Conservation (phyloP, 306 rosid genomes). For the Lagenaria siceraria region DNA sequence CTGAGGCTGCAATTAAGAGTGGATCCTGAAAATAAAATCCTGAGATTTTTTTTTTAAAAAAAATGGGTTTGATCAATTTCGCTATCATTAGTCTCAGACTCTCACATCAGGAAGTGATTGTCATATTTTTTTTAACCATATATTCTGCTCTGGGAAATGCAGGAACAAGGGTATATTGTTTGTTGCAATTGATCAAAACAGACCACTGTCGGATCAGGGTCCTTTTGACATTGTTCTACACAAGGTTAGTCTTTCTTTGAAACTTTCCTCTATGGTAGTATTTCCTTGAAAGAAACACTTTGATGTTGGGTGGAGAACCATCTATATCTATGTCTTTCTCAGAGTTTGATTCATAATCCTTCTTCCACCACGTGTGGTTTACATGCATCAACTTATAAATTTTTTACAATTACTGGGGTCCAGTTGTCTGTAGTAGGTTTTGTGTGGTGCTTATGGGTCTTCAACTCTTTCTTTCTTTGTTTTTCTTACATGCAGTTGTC, state of each 20-base stretch:
- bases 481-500: conserved; percentile 43
- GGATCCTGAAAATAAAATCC: not conserved
- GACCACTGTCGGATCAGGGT: conserved; percentile 74
- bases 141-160: conserved; percentile 12
- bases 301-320: not conserved
- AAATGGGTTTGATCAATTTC: not conserved
- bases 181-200: conserved; percentile 67
- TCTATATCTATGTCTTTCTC: not conserved
- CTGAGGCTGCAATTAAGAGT: not conserved
- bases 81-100: not conserved
- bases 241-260: conserved; percentile 33
- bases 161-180: conserved; percentile 77
- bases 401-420: not conserved
- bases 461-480: conserved; percentile 3
- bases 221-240: conserved; percentile 84
- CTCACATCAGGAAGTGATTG: not conserved
- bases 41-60: not conserved
- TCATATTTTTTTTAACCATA: not conserved
- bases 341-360: not conserved
- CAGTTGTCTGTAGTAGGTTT: not conserved
- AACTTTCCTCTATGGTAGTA: not conserved
- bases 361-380: not conserved
- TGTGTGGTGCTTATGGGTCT: not conserved
- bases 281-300: not conserved
- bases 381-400: not conserved